These are phyloP conservation scores for Leishmania martiniquensis DNA, from an alignment of 208 protist species.

Conservation along the genomic window DNA sequence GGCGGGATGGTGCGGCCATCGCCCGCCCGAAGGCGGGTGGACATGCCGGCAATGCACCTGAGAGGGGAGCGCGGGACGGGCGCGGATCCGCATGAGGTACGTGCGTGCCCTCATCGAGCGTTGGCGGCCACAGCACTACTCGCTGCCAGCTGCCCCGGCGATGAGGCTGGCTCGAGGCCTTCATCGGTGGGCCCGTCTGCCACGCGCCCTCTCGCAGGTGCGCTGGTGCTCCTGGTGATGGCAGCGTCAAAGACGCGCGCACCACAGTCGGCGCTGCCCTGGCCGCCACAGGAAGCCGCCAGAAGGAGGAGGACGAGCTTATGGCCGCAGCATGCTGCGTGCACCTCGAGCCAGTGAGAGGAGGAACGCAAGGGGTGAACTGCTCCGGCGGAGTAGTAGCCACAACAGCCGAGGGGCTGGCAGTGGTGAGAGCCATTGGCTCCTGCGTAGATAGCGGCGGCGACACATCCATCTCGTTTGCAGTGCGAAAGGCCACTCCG, in stretches of 20 bases:
- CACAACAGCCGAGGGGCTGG: not conserved
- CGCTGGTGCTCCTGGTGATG: not conserved
- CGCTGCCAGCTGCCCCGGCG: not conserved
- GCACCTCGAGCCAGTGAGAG: not conserved
- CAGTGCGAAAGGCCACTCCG: not conserved
- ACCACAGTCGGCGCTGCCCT: not conserved
- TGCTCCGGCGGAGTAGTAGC: not conserved
- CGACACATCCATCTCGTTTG: no score
- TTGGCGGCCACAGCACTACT: conserved; percentile 6
- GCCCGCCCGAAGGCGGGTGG: not conserved
- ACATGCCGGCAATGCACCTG: not conserved
- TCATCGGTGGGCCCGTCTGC: not conserved
- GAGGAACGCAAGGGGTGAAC: no score
- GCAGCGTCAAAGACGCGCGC: conserved; percentile 1
- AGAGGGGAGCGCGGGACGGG: not conserved
- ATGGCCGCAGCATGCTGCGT: not conserved
- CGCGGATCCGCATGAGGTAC: not conserved
- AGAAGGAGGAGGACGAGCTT: conserved; percentile 1
- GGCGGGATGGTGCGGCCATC: not conserved
- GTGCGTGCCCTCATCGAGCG: not conserved
- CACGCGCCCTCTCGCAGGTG: not conserved
- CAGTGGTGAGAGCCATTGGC: not conserved
- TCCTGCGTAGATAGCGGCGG: not conserved
- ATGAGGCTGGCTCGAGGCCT: not conserved
- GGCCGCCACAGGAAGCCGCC: not conserved